Percentiles rank a stretch among this genome's conserved stretches.
These are phyloP conservation scores for Dictyophora rubrovolvata DNA, from an alignment of 768 basidiomycete genomes.

Conservation along the genomic window DNA sequence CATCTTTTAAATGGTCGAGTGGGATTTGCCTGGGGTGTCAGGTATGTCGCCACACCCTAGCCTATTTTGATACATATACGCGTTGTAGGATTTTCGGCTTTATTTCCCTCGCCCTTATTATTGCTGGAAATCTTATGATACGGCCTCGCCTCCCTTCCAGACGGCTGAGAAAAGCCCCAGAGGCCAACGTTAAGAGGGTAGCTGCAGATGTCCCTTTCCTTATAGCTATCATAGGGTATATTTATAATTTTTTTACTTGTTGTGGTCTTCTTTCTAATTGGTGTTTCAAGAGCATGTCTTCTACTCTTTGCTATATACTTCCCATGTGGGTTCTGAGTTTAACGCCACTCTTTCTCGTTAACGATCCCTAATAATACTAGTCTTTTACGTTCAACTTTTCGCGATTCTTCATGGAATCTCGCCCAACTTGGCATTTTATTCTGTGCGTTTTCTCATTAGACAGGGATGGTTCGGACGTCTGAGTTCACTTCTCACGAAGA, in stretches of 20 bases:
- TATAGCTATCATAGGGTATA: constrained; percentile 28
- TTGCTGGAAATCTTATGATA: constrained; percentile 23
- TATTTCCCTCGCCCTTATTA: constrained; percentile 24
- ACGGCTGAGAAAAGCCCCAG: neutral
- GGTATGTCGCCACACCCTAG: constrained; percentile 2
- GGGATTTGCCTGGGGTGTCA: constrained; percentile 40
- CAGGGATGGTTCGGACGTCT: too few relatives aligned
- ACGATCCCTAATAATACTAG: constrained; percentile 29
- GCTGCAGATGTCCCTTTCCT: constrained; percentile 26
- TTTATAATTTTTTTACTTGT: neutral
- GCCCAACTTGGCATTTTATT: constrained; percentile 44
- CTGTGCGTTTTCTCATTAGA: constrained; percentile 26
- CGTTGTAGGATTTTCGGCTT: neutral
- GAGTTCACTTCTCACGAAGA: constrained; percentile 18
- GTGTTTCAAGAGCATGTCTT: constrained; percentile 26
- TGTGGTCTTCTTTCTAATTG: constrained; percentile 20
- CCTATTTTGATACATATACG: too few relatives aligned
- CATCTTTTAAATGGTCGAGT: constrained; percentile 25
- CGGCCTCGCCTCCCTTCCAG: constrained; percentile 28
- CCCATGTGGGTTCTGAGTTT: neutral
- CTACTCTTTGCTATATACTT: neutral
- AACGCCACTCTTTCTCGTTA: neutral
- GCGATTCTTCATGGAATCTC: constrained; percentile 37
- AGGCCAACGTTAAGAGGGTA: neutral
- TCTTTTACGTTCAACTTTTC: constrained; percentile 49